Evolutionary conservation across 208 protist species (phyloP).

Genomic region (Naegleria gruberi): DNA sequence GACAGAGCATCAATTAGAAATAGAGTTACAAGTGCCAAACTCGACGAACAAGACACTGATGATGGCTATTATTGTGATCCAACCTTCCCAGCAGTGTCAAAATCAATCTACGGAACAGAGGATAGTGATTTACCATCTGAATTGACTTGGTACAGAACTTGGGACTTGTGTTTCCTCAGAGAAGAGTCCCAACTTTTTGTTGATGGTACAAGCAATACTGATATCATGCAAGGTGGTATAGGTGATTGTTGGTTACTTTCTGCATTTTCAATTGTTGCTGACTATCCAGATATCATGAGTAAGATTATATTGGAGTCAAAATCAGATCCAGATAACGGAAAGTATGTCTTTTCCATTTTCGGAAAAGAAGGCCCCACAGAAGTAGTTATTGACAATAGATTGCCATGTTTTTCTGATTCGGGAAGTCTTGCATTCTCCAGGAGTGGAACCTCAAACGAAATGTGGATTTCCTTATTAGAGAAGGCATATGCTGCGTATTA

Average conservation of each 20-base stretch:
- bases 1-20: no score
- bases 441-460: conserved; percentile 40
- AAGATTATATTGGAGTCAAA: background rate
- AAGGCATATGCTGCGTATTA: conserved; percentile 84
- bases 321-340: conserved; percentile 47
- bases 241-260: conserved; percentile 12
- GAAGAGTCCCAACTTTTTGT: background rate
- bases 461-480: conserved; percentile 66
- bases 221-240: background rate
- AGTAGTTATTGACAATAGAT: conserved; percentile 71
- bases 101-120: background rate
- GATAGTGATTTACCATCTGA: background rate
- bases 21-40: background rate
- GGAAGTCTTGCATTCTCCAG: conserved; percentile 48
- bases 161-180: background rate
- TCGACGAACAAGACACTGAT: background rate
- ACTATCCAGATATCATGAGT: background rate
- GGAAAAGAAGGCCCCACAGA: conserved; percentile 65
- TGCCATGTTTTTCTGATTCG: conserved; percentile 53
- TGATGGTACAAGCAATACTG: background rate
- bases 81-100: background rate
- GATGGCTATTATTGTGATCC: background rate
- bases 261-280: background rate
- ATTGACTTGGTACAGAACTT: background rate
- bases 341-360: conserved; percentile 71